A percentile compares a stretch with the other conserved stretches of the same genome.
Conservation (phyloP, 805 yeast genomes). For the Candida berthetii region DNA sequence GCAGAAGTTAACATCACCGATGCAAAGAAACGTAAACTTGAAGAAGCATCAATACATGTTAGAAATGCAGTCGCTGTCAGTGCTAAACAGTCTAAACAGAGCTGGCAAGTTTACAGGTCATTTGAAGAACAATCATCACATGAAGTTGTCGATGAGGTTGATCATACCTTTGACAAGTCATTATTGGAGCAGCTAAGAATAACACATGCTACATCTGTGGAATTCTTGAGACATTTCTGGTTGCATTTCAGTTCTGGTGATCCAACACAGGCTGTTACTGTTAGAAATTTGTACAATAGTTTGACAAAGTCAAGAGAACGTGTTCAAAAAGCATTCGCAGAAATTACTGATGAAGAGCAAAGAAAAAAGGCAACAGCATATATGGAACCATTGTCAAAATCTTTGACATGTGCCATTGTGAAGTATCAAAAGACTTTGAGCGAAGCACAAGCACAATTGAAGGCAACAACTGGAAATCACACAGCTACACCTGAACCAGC, state of each 20-base stretch:
- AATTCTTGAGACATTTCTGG: slow-evolving; percentile 75
- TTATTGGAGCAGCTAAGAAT: slow-evolving; percentile 46
- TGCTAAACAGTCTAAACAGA: slow-evolving; percentile 46
- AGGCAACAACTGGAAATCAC: background rate
- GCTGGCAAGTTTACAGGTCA: slow-evolving; percentile 28
- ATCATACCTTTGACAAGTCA: slow-evolving; percentile 25
- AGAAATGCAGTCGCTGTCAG: slow-evolving; percentile 43
- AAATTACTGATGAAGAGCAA: slow-evolving; percentile 21
- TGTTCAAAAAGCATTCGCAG: slow-evolving; percentile 28
- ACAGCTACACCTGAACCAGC: background rate
- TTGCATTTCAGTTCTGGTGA: slow-evolving; percentile 47
- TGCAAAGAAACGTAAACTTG: slow-evolving; percentile 25
- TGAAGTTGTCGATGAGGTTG: slow-evolving; percentile 22
- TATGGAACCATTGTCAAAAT: slow-evolving; percentile 36
- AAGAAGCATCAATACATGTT: slow-evolving; percentile 38
- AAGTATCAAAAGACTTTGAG: slow-evolving; percentile 34
- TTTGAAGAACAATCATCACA: slow-evolving; percentile 18
- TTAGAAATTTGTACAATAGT: slow-evolving; percentile 43
- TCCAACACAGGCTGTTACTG: slow-evolving; percentile 33
- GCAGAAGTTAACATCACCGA: slow-evolving; percentile 17
- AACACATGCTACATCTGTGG: slow-evolving; percentile 68
- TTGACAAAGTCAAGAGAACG: slow-evolving; percentile 41
- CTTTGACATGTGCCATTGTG: slow-evolving; percentile 39
- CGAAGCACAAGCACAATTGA: slow-evolving; percentile 1
- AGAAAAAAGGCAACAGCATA: slow-evolving; percentile 23